Evolutionary conservation across 345 rosid species (phyloP).

Genomic region (Passiflora organensis): DNA sequence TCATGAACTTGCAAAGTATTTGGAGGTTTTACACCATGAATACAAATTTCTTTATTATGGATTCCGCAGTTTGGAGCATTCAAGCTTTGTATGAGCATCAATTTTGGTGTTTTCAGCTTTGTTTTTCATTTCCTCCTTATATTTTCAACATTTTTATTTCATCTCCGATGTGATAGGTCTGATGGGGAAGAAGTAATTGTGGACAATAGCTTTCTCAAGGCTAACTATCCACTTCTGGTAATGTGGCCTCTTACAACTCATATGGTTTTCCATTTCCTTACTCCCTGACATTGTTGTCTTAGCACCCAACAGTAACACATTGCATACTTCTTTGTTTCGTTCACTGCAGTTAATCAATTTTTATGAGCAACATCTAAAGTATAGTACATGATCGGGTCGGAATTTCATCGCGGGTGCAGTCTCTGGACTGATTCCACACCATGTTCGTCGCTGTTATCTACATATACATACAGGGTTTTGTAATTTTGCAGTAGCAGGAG

Average conservation of each 20-base stretch:
- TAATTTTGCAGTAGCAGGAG: slow-evolving; percentile 20
- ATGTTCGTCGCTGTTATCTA: slow-evolving; percentile 13
- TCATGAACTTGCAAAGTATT: too few relatives aligned
- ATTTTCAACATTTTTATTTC: background rate
- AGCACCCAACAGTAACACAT: background rate
- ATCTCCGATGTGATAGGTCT: slow-evolving; percentile 40
- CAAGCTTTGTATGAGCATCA: too few relatives aligned
- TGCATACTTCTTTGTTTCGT: background rate
- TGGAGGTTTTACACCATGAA: too few relatives aligned
- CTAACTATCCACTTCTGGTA: slow-evolving; percentile 85
- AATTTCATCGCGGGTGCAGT: background rate
- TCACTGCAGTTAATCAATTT: slow-evolving; percentile 66
- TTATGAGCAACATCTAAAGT: slow-evolving; percentile 91
- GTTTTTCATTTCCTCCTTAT: too few relatives aligned
- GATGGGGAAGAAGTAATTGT: slow-evolving; percentile 87
- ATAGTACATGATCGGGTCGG: slow-evolving; percentile 27
- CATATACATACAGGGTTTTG: slow-evolving; percentile 18
- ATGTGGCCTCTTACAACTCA: slow-evolving; percentile 8
- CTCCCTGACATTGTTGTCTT: background rate
- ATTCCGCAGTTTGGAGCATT: too few relatives aligned
- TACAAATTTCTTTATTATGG: too few relatives aligned
- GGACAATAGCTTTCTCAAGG: slow-evolving; percentile 81
- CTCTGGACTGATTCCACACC: slow-evolving; percentile 1
- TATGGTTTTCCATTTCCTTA: slow-evolving; percentile 5
- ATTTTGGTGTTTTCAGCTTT: too few relatives aligned